phyloP scores from a whole-genome alignment of 2,329 filamentous ascomycete genomes.

The Diaporthe destruens region DNA sequence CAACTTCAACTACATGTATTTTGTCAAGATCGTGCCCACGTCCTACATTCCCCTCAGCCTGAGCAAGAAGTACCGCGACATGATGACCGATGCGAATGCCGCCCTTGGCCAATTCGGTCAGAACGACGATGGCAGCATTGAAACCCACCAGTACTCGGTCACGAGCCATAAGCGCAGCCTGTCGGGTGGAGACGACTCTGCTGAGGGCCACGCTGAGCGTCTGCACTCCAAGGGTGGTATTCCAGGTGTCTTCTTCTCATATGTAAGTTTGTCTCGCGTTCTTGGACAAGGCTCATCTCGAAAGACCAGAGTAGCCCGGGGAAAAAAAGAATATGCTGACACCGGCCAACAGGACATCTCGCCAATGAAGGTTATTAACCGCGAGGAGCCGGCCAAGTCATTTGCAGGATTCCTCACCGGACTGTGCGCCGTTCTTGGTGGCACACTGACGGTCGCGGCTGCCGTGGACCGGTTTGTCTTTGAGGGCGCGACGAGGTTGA shows the following conservation, averaged over 20 bases:
- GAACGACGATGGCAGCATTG: constrained; percentile 81
- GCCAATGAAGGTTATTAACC: constrained; percentile 99
- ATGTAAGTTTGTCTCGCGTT: constrained; percentile 70
- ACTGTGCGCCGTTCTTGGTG: constrained; percentile 93
- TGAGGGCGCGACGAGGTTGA: constrained; percentile 85
- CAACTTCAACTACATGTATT: constrained; percentile 98
- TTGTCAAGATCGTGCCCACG: constrained; percentile 97
- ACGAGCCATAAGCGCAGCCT: constrained; percentile 96
- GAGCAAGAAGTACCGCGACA: constrained; percentile 69
- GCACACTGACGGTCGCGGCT: constrained; percentile 94
- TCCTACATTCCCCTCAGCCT: constrained; percentile 94
- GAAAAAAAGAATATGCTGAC: constrained; percentile 43
- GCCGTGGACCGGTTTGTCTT: constrained; percentile 92
- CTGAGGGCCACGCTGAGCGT: constrained; percentile 92
- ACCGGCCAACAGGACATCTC: constrained; percentile 82
- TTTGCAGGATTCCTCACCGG: constrained; percentile 94
- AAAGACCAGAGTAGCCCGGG: constrained; percentile 6
- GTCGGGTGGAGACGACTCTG: constrained; percentile 82
- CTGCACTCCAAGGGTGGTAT: constrained; percentile 92
- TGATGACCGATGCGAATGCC: constrained; percentile 63
- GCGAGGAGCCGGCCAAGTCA: constrained; percentile 88
- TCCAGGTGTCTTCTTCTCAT: constrained; percentile 98
- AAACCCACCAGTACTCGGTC: constrained; percentile 98
- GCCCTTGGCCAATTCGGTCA: constrained; percentile 78
- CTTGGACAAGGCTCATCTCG: neutral